A percentile compares a stretch with the other conserved stretches of the same genome.
Conservation (phyloP, 2,329 filamentous ascomycete genomes). For the Sporothrix pallida region DNA sequence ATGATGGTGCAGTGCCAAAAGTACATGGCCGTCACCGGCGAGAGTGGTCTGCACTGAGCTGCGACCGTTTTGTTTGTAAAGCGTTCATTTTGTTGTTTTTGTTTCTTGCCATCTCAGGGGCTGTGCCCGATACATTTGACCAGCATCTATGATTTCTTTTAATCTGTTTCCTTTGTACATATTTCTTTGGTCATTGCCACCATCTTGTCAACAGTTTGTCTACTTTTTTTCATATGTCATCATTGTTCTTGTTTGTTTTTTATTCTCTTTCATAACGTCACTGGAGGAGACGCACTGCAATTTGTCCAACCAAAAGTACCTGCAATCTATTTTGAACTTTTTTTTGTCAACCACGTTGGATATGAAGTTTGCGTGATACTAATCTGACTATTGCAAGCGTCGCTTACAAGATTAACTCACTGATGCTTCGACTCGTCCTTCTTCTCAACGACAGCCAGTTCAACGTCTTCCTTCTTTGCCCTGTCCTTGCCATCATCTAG, state of each 20-base stretch:
- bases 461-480: background rate
- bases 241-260: background rate
- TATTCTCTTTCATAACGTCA: constrained; percentile 20
- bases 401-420: no score
- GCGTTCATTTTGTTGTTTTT: constrained; percentile 3
- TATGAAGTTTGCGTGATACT: background rate
- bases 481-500: constrained; percentile 37
- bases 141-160: constrained; percentile 8
- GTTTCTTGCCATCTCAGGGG: background rate
- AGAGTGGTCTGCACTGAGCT: constrained; percentile 49
- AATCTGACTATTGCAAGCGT: background rate
- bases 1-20: constrained; percentile 64
- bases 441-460: background rate
- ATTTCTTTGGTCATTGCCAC: background rate
- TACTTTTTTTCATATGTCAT: background rate
- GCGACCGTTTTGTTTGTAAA: background rate
- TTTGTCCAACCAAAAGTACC: background rate
- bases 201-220: background rate
- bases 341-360: constrained; percentile 6
- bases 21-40: constrained; percentile 56
- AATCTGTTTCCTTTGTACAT: background rate
- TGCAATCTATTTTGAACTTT: no score
- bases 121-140: constrained; percentile 5
- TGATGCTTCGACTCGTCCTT: background rate
- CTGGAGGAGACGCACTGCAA: constrained; percentile 5